Base-by-base conservation (phyloP, 495 filamentous ascomycete genomes). In the Neurospora cerealis region DNA sequence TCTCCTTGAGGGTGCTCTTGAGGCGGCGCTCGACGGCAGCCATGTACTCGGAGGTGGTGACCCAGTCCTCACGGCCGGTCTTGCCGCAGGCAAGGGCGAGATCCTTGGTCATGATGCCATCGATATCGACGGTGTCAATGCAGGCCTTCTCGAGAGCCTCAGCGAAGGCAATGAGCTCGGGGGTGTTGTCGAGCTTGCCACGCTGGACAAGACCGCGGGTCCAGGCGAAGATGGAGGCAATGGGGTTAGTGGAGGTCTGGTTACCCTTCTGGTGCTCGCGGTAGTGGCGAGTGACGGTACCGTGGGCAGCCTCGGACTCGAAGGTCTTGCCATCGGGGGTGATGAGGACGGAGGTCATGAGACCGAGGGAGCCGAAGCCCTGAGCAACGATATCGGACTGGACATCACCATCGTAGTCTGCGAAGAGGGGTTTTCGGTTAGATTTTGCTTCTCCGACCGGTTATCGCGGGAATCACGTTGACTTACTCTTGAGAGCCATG, bases 41-140 rank as follows among this genome's bases (percentile, higher is more conserved):
- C 82, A 98, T 80, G 85, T 97, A 98, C 84, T 94, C 93, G 74
- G 83, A 86, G 71, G 96, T 99, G 17, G 93, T 97, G 62, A 95
- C 96, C 85, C 93, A 98, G 74, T 92, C 90, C 79, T 87, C 88
- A 69, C 93, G 88, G 60, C 88, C 91, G 74, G 90, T 93, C 87
- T 92, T 92, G 77, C 96, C 96, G 80, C 93, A 94, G 38, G 94
- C 90, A 39, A 99, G 88, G 21, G 95, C 95, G 76, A 99, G 82
- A 83, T 99, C 96, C 89, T 99, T 99, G 79, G 96, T 99, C 96
- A 98, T 99, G 85, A 97, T 92, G 69, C 93, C 93, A 77, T 98
- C 94, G 60, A 93, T 83, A 81, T 98, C 93, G 74, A 99, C 96
- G 32, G 94, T 93, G 79, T 98, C 94, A 69, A 96, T 85, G 82